Percentiles rank a stretch among this genome's conserved stretches.
Evolutionary conservation across 1,284 basidiomycete species (phyloP).

Genomic region (Earliella scabrosa): DNA sequence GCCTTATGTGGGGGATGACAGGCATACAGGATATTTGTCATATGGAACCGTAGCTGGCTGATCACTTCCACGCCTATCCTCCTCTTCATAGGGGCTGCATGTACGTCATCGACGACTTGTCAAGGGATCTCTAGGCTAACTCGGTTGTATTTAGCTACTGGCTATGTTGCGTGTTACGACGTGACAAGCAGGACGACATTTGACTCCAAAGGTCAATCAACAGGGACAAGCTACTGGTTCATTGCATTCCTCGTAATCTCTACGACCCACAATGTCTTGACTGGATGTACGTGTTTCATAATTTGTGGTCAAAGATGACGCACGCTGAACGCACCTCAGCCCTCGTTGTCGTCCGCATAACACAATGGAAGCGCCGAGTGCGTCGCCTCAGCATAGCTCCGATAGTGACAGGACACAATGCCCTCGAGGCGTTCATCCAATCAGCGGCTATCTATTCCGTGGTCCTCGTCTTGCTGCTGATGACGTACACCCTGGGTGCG

Average conservation of each 20-base stretch:
- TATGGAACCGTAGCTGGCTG: constrained; percentile 8
- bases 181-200: background rate
- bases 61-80: background rate
- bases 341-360: constrained; percentile 6
- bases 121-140: background rate
- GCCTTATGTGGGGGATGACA: background rate
- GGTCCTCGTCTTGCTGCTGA: constrained; percentile 13
- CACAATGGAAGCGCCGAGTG: background rate
- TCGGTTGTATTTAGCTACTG: background rate
- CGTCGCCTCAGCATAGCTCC: background rate
- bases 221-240: background rate
- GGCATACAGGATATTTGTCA: constrained; percentile 17
- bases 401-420: constrained; percentile 1
- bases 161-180: background rate
- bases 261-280: background rate
- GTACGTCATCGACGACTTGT: background rate
- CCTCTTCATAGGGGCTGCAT: constrained; percentile 10
- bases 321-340: background rate
- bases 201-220: background rate
- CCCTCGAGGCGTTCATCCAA: constrained; percentile 17
- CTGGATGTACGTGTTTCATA: background rate
- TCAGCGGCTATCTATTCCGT: constrained; percentile 18
- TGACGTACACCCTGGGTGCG: constrained; percentile 9
- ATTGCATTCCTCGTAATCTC: background rate
- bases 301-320: background rate